A percentile compares a stretch with the other conserved stretches of the same genome.
These are phyloP conservation scores for Trebouxia sp. DNA, from an alignment of 139 green algal genomes.

Conservation along the genomic window DNA sequence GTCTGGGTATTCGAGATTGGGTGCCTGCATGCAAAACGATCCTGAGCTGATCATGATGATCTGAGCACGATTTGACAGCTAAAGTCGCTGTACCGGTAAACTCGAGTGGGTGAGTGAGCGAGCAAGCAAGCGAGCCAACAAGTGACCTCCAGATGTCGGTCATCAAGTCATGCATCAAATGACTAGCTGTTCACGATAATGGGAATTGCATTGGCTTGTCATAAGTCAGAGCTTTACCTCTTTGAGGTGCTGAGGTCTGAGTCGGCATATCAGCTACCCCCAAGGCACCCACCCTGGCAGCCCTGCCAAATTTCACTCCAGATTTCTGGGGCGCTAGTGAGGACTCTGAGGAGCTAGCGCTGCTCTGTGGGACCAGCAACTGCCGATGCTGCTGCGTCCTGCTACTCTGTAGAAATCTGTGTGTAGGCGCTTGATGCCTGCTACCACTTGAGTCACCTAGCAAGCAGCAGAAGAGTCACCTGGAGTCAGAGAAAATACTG, in stretches of 20 bases:
- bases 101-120: no score
- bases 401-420: not conserved
- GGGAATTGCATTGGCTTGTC: no score
- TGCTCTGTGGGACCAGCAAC: not conserved
- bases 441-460: not conserved
- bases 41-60: no score
- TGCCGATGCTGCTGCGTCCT: conserved; percentile 18
- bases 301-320: conserved; percentile 15
- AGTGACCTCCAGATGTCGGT: no score
- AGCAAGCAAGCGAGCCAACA: no score
- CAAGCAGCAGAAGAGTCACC: no score
- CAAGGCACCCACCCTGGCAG: not conserved
- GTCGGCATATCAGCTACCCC: not conserved
- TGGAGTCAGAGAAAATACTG: no score
- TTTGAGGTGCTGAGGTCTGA: not conserved
- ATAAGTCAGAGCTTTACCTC: not conserved
- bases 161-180: no score
- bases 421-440: not conserved
- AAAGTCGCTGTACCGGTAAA: no score
- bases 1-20: not conserved
- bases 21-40: not conserved
- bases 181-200: no score
- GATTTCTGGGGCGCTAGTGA: not conserved
- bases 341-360: not conserved
- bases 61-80: no score